These are phyloP conservation scores for Tylopilus vinaceipallidus DNA, from an alignment of 768 basidiomycete species.

Conservation along the genomic window DNA sequence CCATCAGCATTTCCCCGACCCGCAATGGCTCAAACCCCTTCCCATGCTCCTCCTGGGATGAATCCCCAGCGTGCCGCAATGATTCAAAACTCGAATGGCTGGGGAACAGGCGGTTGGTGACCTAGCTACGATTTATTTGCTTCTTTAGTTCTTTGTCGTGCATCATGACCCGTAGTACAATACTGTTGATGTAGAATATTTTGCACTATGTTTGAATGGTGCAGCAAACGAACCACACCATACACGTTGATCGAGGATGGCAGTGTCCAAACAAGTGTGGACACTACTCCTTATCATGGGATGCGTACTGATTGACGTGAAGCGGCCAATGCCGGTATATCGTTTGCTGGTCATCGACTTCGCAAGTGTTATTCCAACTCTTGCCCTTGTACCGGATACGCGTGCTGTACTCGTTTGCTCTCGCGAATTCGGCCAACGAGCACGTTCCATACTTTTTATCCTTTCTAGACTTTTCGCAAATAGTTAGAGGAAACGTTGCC, in stretches of 20 bases:
- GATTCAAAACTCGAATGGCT: slow-evolving; percentile 50
- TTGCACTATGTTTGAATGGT: slow-evolving; percentile 22
- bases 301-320: no score
- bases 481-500: slow-evolving; percentile 37
- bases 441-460: slow-evolving; percentile 38
- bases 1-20: slow-evolving; percentile 39
- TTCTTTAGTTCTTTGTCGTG: slow-evolving; percentile 18
- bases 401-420: slow-evolving; percentile 28
- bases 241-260: no score
- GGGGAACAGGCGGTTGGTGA: slow-evolving; percentile 36
- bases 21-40: slow-evolving; percentile 39
- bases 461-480: slow-evolving; percentile 30
- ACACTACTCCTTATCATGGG: no score
- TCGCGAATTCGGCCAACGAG: slow-evolving; percentile 35
- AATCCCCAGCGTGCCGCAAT: slow-evolving; percentile 66
- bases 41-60: slow-evolving; percentile 54
- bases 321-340: background rate
- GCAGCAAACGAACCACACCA: slow-evolving; percentile 15
- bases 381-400: slow-evolving; percentile 30
- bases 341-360: slow-evolving; percentile 2
- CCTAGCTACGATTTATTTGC: slow-evolving; percentile 14
- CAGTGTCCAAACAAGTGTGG: no score
- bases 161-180: slow-evolving; percentile 15
- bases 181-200: slow-evolving; percentile 29
- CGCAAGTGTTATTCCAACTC: slow-evolving; percentile 39